Base-by-base conservation (phyloP, 306 rosid genomes). In the Dryas octopetala region DNA sequence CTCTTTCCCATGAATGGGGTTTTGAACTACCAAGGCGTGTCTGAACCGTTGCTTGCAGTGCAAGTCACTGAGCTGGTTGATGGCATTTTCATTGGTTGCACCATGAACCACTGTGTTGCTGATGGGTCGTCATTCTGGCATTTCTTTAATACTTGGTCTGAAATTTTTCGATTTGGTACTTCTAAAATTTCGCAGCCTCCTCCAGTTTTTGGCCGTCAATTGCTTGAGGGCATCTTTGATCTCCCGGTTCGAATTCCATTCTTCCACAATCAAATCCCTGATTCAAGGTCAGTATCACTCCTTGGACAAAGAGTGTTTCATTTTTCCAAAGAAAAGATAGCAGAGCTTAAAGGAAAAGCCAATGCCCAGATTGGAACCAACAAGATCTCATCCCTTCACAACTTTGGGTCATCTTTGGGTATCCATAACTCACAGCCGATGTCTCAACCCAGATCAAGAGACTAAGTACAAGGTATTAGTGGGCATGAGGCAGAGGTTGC, bases 361-460 rank as follows among this genome's bases (percentile, higher is more conserved):
- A 87, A 87, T 2, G 40, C 73, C 6, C 84, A 78, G 38, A 80
- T 46, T 6, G n/a, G 32, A n/a, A 73, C 62, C 0, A 13, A 47
- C 28, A 75, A 68, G 10, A 80, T 87, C 66, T 87, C 91, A 5
- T 87, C 91, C 4, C 76, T 85, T 28, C 91, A 87, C n/a, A n/a
- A n/a, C n/a, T n/a, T 23, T 76, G 15, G 71, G 67, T 41, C 84
- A 64, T 70, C 55, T 87, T 4, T 87, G 91, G 91, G 67, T 58
- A 4, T 68, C 60, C 12, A 64, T 78, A 19, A 14, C 63, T 1
- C 89, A 85, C 3, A 52, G 46, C 78, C n/a, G 66, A 9, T 12
- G 5, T 3, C 23, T 68, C 23, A 57, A 64, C 3, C 79, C 77
- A 2, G n/a, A 78, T 13, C 62, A 83, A 13, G 78, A 60, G 8